These are phyloP conservation scores for Alternaria novae-zelandiae DNA, from an alignment of 2,329 filamentous ascomycete species.

Conservation along the genomic window DNA sequence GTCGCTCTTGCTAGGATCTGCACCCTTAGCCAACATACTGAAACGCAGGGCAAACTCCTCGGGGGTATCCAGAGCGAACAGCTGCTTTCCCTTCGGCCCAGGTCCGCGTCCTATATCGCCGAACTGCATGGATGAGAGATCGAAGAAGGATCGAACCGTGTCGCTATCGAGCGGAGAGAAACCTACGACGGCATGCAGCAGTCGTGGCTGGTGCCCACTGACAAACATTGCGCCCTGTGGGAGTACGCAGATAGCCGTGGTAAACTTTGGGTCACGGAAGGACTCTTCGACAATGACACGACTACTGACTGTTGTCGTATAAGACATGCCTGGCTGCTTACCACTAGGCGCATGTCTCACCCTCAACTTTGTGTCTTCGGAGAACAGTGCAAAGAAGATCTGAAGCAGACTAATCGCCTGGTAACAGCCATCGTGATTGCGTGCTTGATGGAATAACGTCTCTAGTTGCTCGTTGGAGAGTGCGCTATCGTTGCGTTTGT, in stretches of 20 bases:
- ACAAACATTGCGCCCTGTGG: not conserved
- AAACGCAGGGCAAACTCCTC: conserved; percentile 1
- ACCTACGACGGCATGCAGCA: not conserved
- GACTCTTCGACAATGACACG: not conserved
- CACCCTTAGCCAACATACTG: not conserved
- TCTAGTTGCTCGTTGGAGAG: conserved; percentile 2
- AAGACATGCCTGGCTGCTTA: not conserved
- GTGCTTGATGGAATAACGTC: conserved; percentile 3
- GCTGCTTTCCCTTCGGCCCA: conserved; percentile 2
- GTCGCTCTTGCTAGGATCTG: not conserved
- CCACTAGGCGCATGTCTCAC: not conserved
- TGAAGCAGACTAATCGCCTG: not conserved
- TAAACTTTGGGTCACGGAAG: not conserved
- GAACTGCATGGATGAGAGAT: conserved; percentile 6
- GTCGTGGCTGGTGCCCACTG: not conserved
- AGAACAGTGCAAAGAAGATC: not conserved
- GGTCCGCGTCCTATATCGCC: conserved; percentile 1
- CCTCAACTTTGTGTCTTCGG: not conserved
- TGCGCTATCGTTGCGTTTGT: not conserved
- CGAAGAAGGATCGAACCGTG: not conserved
- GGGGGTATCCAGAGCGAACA: conserved; percentile 1
- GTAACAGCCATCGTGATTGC: not conserved
- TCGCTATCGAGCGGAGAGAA: not conserved
- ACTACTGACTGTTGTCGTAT: not conserved
- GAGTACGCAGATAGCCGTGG: not conserved